Percentiles rank a stretch among this genome's conserved stretches.
Conservation (phyloP, 2,329 filamentous ascomycete species). For the Blumeria graminis region DNA sequence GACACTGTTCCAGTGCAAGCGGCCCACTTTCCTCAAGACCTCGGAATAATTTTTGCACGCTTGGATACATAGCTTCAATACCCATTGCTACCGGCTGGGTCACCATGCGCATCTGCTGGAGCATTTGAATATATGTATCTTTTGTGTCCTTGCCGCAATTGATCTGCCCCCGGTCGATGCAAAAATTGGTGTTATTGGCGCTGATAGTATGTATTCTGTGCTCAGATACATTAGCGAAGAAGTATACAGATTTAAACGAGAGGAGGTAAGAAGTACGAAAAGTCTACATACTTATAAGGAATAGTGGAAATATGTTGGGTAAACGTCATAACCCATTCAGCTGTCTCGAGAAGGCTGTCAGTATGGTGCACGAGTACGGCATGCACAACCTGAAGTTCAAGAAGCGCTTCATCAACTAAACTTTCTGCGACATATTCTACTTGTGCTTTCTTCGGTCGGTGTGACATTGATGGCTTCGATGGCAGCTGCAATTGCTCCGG, state of each 20-base stretch:
- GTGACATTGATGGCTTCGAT: constrained; percentile 3
- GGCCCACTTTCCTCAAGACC: constrained; percentile 34
- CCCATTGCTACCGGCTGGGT: constrained; percentile 51
- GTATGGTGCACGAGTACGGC: constrained; percentile 48
- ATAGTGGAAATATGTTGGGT: constrained; percentile 59
- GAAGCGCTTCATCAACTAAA: constrained; percentile 42
- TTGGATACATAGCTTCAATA: constrained; percentile 35
- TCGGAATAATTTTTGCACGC: constrained; percentile 29
- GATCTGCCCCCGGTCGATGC: constrained; percentile 59
- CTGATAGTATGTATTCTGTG: constrained; percentile 24
- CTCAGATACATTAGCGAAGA: constrained; percentile 2
- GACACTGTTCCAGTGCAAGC: constrained; percentile 33
- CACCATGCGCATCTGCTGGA: constrained; percentile 49
- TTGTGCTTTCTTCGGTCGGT: constrained; percentile 18
- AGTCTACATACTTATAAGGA: constrained; percentile 33
- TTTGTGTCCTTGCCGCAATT: constrained; percentile 36
- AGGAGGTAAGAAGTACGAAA: not conserved
- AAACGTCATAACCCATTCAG: constrained; percentile 47
- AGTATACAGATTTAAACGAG: not conserved
- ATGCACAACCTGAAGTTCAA: constrained; percentile 45
- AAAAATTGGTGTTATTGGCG: constrained; percentile 28
- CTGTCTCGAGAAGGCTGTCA: constrained; percentile 31
- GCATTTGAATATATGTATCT: constrained; percentile 51
- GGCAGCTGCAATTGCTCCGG: constrained; percentile 8
- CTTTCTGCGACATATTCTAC: constrained; percentile 38